These are phyloP conservation scores for Paramecium pentaurelia DNA, from an alignment of 73 alveolate genomes.

Conservation along the genomic window DNA sequence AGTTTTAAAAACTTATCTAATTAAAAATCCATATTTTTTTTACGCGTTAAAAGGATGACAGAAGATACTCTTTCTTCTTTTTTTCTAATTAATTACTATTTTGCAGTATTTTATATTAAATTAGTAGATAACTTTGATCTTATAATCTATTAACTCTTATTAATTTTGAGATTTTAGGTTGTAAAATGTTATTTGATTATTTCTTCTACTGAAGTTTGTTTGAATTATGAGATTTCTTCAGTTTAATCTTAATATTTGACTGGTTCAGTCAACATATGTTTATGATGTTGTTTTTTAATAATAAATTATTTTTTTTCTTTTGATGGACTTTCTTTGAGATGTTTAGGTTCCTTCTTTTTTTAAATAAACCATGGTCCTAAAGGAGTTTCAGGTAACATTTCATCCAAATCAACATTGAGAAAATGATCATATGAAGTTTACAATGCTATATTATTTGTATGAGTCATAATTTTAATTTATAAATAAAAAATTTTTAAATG, in stretches of 20 bases:
- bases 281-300: neutral
- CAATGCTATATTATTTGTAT: neutral
- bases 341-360: neutral
- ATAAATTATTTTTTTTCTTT: neutral
- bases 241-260: neutral
- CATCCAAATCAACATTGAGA: neutral
- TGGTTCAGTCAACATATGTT: neutral
- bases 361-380: constrained; percentile 10
- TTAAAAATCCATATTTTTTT: neutral
- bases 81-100: neutral
- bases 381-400: neutral
- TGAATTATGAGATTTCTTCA: neutral
- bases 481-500: neutral
- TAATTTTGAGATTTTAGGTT: neutral
- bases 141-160: neutral
- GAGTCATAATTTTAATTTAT: neutral
- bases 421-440: neutral
- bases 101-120: neutral
- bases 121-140: neutral
- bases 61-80: neutral
- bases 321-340: neutral
- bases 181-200: neutral
- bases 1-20: neutral
- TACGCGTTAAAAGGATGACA: neutral
- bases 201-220: neutral